Base-by-base conservation (phyloP, 2,329 filamentous ascomycete species). In the Xylariomycetidae sp. region DNA sequence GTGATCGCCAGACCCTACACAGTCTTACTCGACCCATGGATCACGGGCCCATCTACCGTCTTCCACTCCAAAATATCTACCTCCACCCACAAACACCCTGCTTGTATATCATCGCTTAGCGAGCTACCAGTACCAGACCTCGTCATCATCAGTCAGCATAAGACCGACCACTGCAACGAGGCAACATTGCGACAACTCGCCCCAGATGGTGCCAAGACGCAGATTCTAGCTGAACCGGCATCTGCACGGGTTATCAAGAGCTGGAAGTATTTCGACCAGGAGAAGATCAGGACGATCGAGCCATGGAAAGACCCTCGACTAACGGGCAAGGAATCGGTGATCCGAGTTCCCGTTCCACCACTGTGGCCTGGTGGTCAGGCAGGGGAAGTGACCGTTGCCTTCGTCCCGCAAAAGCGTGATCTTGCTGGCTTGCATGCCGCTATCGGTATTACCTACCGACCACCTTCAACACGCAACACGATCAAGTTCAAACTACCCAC, bases 1-100 rank as follows among this genome's bases (percentile, higher is more conserved):
- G 32, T 52, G 32, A 60, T 61, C 19, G 64, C 66, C 10, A 64
- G 64, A 31, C 67, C 72, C 4, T 86, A 82, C 55, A 77, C 72
- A 12, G 71, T 88, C 33, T 67, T 88, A 25, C 58, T 87, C 31
- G 82, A 89, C 53, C 83, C 84, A 4, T 86, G 81, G 77, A 66
- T 85, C 19, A 64, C 66, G 9, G 77, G 78, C 0, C 61, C 72
- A 4, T 76, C 76, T 9, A 73, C 71, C 33, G 71, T 80, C 41
- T 66, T 75, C 47, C 75, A 76, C 48, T 64, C 72, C 18, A 70
- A 67, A 48, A 78, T 85, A 54, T 78, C 77, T 14, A 69, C 68
- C 24, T 70, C 76, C 2, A 66, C 65, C 28, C 76, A 77, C 42
- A 75, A 64, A 26, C 56, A 65, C 13, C 63, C 64, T 17, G 63